Evolutionary conservation across 164 flowering plant species (phyloP).

Genomic region (Dillenia suffruticosa): DNA sequence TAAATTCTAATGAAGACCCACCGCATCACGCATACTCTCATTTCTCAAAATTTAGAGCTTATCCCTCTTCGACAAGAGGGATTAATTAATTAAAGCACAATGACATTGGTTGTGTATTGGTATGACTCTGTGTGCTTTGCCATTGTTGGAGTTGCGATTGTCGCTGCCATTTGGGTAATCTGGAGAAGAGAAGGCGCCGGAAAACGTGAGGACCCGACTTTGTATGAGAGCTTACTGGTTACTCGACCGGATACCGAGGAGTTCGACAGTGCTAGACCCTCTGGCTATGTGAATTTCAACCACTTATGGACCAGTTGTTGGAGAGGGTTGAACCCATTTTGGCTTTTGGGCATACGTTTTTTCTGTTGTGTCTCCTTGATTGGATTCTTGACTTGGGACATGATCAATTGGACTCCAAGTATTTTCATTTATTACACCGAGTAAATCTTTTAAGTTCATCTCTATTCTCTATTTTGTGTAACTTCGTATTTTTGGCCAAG

Average conservation of each 20-base stretch:
- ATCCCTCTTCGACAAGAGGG: too few relatives aligned
- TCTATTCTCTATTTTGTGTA: not conserved
- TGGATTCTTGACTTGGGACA: conserved; percentile 45
- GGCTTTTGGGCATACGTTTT: conserved; percentile 43
- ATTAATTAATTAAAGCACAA: not conserved
- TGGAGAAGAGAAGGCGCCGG: conserved; percentile 25
- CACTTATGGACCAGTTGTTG: conserved; percentile 66
- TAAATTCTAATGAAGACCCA: too few relatives aligned
- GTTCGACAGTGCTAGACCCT: conserved; percentile 5
- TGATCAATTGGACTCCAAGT: conserved; percentile 24
- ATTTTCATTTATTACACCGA: conserved; percentile 71
- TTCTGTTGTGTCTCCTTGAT: conserved; percentile 26
- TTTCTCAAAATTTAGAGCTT: too few relatives aligned
- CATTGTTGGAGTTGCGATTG: conserved; percentile 34
- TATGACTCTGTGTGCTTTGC: conserved; percentile 59
- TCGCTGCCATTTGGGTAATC: conserved; percentile 38
- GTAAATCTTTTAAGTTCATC: conserved; percentile 21
- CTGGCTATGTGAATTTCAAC: conserved; percentile 26
- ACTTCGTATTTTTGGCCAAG: not conserved
- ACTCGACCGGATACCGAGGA: conserved; percentile 18
- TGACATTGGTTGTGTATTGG: conserved; percentile 52
- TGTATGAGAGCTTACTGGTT: conserved; percentile 35
- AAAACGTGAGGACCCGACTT: conserved; percentile 10
- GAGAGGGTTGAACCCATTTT: conserved; percentile 54
- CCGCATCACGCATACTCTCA: too few relatives aligned